phyloP scores from a whole-genome alignment of 768 basidiomycete species.

The Hirschioporus abietinus region DNA sequence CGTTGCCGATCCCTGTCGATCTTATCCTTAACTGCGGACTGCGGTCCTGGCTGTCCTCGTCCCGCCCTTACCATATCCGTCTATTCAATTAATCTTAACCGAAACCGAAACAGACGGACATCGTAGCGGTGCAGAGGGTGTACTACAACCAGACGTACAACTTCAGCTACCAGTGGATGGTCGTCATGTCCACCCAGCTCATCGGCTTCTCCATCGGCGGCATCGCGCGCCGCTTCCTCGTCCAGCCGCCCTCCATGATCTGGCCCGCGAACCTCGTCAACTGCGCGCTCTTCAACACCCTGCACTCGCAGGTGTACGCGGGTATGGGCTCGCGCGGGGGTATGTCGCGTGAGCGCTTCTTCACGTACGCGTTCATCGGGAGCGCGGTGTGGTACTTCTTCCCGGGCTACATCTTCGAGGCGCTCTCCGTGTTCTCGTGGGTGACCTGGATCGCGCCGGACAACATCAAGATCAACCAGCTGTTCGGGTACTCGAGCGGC shows the following conservation, averaged over 20 bases:
- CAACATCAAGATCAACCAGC: conserved; percentile 28
- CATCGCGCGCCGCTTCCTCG: conserved; percentile 69
- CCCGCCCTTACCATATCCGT: not conserved
- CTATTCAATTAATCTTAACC: not conserved
- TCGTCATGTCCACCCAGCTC: conserved; percentile 70
- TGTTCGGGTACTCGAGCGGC: conserved; percentile 25
- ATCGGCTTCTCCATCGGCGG: conserved; percentile 85
- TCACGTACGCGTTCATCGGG: conserved; percentile 36
- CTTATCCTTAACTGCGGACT: not conserved
- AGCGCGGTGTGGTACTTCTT: conserved; percentile 25
- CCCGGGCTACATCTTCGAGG: conserved; percentile 34
- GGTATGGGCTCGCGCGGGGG: conserved; percentile 51
- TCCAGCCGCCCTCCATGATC: conserved; percentile 54
- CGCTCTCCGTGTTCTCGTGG: conserved; percentile 12
- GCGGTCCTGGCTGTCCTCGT: too few relatives aligned
- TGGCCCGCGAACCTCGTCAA: conserved; percentile 63
- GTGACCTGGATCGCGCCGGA: conserved; percentile 4
- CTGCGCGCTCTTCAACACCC: conserved; percentile 41
- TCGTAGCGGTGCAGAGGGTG: conserved; percentile 70
- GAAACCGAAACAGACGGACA: conserved; percentile 42
- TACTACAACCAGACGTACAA: conserved; percentile 62
- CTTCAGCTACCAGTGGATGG: conserved; percentile 72
- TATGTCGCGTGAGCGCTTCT: conserved; percentile 54
- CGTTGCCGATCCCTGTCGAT: not conserved
- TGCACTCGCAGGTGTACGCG: conserved; percentile 52